Evolutionary conservation across 2,329 filamentous ascomycete species (phyloP), one percentile per base, ranked within the genome.

Genomic region (Ascochyta lentis): DNA sequence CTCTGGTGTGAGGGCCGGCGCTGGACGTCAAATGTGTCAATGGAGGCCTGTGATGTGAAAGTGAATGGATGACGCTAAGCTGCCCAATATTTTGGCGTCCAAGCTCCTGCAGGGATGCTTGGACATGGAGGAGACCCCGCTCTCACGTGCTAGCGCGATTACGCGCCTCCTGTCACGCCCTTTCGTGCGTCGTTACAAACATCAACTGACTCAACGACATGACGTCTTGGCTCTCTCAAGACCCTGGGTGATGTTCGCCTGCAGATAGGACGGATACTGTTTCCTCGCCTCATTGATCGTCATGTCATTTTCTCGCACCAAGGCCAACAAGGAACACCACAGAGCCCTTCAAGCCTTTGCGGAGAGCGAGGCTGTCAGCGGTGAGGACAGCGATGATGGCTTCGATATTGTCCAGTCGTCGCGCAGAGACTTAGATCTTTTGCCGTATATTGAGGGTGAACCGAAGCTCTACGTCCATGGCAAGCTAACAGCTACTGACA

Each of bases 371-470:
- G 44, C 47, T 15, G 42, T 50, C 7, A 71, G 64, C 41, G 54
- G 56, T 15, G 72, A 67, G 44, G 74, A 80, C 52, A 76, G 79
- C 55, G 69, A 72, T 6, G 66, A 68, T 43, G 80, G 80, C 37
- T 69, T 82, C 39, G 78, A 82, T 33, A 75, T 76, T 33, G 72
- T 78, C 13, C 57, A 67, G 44, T 61, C 70, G 1, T 67, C 70
- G 26, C 67, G 67, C 4, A 77, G 72, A 60, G 58, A 54, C 12
- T 39, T 75, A 22, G 62, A 74, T 53, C 54, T 73, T 3, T 73
- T 70, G 4, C 69, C 73, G 37, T 71, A 72, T 44, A 72, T 76
- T 40, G 64, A 74, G 15, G 67, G 70, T 72, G 19, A 35, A 5
- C n/a, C 5, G 4, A 13, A 26, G 4, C 33, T 4, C 8, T 10